Base-by-base conservation (phyloP, 106 monocot species). In the Vanilla planifolia region DNA sequence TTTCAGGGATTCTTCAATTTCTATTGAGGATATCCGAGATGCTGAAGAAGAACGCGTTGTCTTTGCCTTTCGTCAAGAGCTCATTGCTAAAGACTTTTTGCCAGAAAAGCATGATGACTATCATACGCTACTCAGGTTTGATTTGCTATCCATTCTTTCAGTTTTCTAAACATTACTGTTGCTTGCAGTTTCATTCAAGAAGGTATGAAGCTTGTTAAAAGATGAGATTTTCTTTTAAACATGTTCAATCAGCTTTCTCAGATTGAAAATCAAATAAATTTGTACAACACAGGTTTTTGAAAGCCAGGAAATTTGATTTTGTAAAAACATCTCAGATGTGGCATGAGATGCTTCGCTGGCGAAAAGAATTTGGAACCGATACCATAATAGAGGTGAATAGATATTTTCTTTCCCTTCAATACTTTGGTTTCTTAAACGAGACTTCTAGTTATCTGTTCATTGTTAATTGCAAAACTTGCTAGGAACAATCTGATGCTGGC, bases 1-100 rank as follows among this genome's bases (percentile, higher is more conserved):
- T 21, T 69, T 59, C 37, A 53, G 77, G 58, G 27, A 64, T 28
- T 68, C 82, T 0, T 71, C 77, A 1, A 77, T 84, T 33, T 80
- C 92, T 0, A 92, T 92, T 34, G 87, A 92, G 43, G 92, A 92
- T 63, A 64, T 87, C 16, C 69, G 92, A 35, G 92, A 92, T 67
- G 83, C 72, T 30, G 78, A 87, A 63, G 92, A 92, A 43, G 92
- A 92, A 61, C 55, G 75, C n/a, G 72, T 73, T 15, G 92, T 92
- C 20, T 73, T 64, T 34, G 48, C 70, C n/a, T 84, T 92, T 43
- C 68, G 83, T 26, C 68, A 77, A 56, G 80, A 87, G 64, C 66
- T 92, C 47, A 60, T 87, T 30, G 61, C 65, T 25, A 73, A 75
- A 51, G 80, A 92, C 40, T 41, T 87, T 26, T 52, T 92, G 70